Conservation (phyloP, 805 yeast genomes). For the Zygoascus tannicola region DNA sequence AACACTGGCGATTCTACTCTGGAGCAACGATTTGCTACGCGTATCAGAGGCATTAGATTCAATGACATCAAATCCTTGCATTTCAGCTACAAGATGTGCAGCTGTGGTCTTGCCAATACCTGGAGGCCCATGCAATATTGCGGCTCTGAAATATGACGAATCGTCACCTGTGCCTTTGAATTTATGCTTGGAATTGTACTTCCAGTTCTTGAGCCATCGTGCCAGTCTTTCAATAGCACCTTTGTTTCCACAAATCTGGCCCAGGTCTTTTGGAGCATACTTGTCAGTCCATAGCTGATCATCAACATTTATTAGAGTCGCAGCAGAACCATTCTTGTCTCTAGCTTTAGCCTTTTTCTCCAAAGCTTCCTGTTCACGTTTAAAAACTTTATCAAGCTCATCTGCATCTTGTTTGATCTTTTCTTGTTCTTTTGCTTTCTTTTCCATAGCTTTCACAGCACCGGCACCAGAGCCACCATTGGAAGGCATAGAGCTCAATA, state of each 20-base stretch:
- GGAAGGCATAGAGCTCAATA: conserved; percentile 73
- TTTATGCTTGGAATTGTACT: conserved; percentile 41
- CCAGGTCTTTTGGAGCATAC: conserved; percentile 72
- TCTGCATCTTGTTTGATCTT: conserved; percentile 44
- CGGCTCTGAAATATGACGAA: conserved; percentile 71
- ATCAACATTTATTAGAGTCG: conserved; percentile 15
- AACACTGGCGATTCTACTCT: conserved; percentile 57
- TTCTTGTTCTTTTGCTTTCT: conserved; percentile 59
- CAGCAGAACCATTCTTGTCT: conserved; percentile 16
- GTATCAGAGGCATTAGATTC: conserved; percentile 90
- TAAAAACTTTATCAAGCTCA: conserved; percentile 35
- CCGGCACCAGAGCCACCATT: conserved; percentile 82
- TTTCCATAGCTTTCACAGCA: conserved; percentile 64
- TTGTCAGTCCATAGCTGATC: conserved; percentile 79
- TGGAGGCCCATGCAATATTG: conserved; percentile 83
- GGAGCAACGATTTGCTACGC: conserved; percentile 70
- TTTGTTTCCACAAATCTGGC: conserved; percentile 88
- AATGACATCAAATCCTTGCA: conserved; percentile 66
- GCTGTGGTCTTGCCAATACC: conserved; percentile 93
- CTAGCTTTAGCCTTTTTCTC: conserved; percentile 5
- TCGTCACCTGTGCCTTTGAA: conserved; percentile 49
- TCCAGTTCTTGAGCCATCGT: conserved; percentile 77
- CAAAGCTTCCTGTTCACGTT: conserved; percentile 23
- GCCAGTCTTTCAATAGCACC: conserved; percentile 56
- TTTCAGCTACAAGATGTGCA: conserved; percentile 75